Percentiles rank a stretch among this genome's conserved stretches.
phyloP scores from a whole-genome alignment of 192 early-diverging fungal species.

The Linnemannia zychae region DNA sequence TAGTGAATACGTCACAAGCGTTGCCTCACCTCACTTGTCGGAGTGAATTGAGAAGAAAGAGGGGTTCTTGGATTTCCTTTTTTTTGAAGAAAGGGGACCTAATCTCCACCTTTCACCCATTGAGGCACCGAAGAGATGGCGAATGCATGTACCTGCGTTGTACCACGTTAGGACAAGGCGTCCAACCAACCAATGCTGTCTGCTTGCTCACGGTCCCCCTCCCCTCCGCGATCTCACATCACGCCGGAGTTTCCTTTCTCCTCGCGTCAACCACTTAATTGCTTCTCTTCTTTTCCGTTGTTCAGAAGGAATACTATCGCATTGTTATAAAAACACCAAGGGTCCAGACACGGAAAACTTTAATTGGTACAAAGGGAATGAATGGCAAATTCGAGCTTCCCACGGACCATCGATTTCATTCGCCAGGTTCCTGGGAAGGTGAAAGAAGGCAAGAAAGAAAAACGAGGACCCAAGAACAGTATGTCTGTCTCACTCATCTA shows the following conservation, averaged over 20 bases:
- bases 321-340: background rate
- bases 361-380: background rate
- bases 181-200: background rate
- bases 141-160: background rate
- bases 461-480: background rate
- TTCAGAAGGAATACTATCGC: background rate
- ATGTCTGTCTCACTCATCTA: background rate
- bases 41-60: background rate
- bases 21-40: background rate
- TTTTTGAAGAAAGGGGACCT: background rate
- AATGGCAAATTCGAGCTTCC: background rate
- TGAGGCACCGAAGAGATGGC: background rate
- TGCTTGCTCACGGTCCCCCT: background rate
- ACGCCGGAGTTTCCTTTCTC: background rate
- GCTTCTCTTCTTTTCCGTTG: background rate
- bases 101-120: background rate
- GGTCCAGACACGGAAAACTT: background rate
- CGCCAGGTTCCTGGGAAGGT: background rate
- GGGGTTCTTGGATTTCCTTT: background rate
- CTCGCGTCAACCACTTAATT: background rate
- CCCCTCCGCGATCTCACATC: background rate
- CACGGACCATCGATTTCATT: background rate
- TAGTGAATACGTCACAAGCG: background rate
- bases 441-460: background rate
- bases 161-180: background rate